Evolutionary conservation across 768 basidiomycete species (phyloP).

Genomic region (Tricholoma terreum): DNA sequence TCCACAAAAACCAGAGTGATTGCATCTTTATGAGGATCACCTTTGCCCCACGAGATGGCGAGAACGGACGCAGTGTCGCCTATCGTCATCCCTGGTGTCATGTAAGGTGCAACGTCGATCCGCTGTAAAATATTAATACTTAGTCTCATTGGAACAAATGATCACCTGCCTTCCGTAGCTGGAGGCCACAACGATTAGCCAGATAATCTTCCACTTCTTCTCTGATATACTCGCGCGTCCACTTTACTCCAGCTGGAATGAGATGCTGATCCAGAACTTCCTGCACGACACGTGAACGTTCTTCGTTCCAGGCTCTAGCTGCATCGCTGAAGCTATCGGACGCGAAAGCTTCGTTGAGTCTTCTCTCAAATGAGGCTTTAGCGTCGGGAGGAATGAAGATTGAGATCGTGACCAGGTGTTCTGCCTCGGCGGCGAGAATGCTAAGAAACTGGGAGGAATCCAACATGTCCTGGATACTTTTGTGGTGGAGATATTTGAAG

Average conservation of each 20-base stretch:
- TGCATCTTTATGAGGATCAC: slow-evolving; percentile 88
- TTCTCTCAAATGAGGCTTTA: slow-evolving; percentile 66
- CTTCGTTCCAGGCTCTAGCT: slow-evolving; percentile 87
- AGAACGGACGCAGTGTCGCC: slow-evolving; percentile 80
- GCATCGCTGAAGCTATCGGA: slow-evolving; percentile 84
- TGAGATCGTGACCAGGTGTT: slow-evolving; percentile 76
- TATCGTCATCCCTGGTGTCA: slow-evolving; percentile 54
- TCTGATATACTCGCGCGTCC: slow-evolving; percentile 84
- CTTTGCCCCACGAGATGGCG: slow-evolving; percentile 92
- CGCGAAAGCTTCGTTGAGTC: slow-evolving; percentile 76
- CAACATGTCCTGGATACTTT: slow-evolving; percentile 68
- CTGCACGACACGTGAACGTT: slow-evolving; percentile 74
- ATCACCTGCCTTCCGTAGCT: slow-evolving; percentile 63
- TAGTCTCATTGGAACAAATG: neutral
- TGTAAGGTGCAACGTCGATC: slow-evolving; percentile 78
- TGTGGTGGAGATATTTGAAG: slow-evolving; percentile 91
- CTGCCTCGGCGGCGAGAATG: slow-evolving; percentile 88
- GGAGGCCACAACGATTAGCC: slow-evolving; percentile 61
- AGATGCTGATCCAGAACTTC: slow-evolving; percentile 78
- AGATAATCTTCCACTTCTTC: slow-evolving; percentile 89
- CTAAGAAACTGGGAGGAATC: slow-evolving; percentile 80
- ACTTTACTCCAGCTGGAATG: slow-evolving; percentile 82
- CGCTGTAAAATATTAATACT: slow-evolving; percentile 47
- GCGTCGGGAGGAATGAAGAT: slow-evolving; percentile 64
- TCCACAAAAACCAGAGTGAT: slow-evolving; percentile 85